Conservation (phyloP, 2,329 filamentous ascomycete genomes). For the Colletotrichum sp. region DNA sequence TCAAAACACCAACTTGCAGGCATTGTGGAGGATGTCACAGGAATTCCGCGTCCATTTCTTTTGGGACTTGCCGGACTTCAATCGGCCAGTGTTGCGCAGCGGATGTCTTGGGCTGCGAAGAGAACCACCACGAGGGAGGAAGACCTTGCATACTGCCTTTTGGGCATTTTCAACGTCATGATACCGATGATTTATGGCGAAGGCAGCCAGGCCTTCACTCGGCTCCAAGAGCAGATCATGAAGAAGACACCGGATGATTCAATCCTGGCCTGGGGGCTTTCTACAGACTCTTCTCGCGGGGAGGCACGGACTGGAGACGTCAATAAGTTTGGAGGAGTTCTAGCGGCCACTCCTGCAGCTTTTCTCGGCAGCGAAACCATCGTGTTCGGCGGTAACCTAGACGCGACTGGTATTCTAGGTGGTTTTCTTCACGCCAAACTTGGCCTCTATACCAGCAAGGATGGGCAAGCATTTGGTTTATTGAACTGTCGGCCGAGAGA, state of each 20-base stretch:
- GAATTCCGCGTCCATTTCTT: conserved; percentile 24
- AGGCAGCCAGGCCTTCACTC: conserved; percentile 15
- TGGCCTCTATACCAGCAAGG: background rate
- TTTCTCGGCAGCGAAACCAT: background rate
- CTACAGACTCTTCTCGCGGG: background rate
- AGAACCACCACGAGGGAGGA: conserved; percentile 19
- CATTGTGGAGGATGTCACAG: conserved; percentile 32
- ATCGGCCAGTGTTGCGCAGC: conserved; percentile 24
- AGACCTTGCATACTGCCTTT: conserved; percentile 26
- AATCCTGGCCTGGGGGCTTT: conserved; percentile 22
- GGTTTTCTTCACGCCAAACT: background rate
- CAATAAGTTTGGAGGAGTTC: background rate
- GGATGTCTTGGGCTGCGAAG: conserved; percentile 25
- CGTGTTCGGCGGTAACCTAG: background rate
- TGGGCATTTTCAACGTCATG: conserved; percentile 22
- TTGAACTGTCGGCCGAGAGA: background rate
- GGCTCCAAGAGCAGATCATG: conserved; percentile 24
- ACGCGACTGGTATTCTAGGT: background rate
- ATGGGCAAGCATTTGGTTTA: background rate
- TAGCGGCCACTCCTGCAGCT: background rate
- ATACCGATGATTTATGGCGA: conserved; percentile 26
- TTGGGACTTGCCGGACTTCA: background rate
- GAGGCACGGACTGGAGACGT: background rate
- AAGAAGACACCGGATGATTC: conserved; percentile 21
- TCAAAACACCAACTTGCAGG: conserved; percentile 13